Evolutionary conservation across 2,329 filamentous ascomycete genomes (phyloP).

Genomic region (Ophiostoma sp.): DNA sequence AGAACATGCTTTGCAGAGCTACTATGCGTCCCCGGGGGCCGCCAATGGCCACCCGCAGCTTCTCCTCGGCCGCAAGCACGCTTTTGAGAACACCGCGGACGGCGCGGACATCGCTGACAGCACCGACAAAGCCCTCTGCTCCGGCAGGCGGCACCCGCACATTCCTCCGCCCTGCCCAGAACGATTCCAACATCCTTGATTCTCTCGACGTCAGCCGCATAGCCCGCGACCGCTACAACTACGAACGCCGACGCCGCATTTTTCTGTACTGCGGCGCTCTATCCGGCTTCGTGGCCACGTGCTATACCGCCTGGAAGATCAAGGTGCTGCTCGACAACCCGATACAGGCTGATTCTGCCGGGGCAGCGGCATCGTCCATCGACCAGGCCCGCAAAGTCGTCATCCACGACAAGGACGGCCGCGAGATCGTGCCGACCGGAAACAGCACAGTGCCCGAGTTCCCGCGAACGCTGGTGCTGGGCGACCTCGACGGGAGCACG

Average conservation of each 20-base stretch:
- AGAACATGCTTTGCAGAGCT: constrained; percentile 1
- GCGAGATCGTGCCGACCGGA: constrained; percentile 73
- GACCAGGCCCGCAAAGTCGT: constrained; percentile 52
- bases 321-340: constrained; percentile 35
- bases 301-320: constrained; percentile 50
- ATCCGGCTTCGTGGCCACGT: constrained; percentile 45
- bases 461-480: constrained; percentile 62
- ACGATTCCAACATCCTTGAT: constrained; percentile 35
- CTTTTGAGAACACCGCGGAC: constrained; percentile 9
- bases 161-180: constrained; percentile 32
- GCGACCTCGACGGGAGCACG: constrained; percentile 32
- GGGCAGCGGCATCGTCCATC: constrained; percentile 36
- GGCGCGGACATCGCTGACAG: constrained; percentile 21
- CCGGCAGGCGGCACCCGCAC: constrained; percentile 30
- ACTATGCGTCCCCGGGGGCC: background rate
- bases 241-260: constrained; percentile 46
- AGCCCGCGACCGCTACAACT: constrained; percentile 42
- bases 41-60: constrained; percentile 23
- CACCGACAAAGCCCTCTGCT: background rate
- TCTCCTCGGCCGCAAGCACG: constrained; percentile 5
- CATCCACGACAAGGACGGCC: constrained; percentile 61
- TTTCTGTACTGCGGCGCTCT: constrained; percentile 49
- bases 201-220: constrained; percentile 48
- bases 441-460: constrained; percentile 75
- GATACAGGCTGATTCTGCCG: constrained; percentile 39